These are phyloP conservation scores for Herpomyces periplanetae DNA, from an alignment of 2,329 filamentous ascomycete genomes.

Conservation along the genomic window DNA sequence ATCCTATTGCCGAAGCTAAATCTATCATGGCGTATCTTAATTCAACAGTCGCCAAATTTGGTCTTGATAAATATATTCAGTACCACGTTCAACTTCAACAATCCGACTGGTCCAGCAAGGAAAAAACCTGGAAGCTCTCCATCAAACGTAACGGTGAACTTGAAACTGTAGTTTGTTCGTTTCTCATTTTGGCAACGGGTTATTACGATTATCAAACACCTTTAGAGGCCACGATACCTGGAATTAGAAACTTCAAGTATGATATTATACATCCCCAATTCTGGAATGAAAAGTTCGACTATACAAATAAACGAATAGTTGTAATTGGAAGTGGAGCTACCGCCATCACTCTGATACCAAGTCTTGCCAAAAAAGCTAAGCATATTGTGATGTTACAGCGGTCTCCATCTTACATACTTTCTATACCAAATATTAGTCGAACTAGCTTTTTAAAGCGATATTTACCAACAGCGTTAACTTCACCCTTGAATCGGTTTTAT, in stretches of 20 bases:
- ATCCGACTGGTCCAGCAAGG: slow-evolving; percentile 15
- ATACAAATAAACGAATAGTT: slow-evolving; percentile 1
- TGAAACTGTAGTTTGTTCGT: slow-evolving; percentile 6
- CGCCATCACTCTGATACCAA: slow-evolving; percentile 1
- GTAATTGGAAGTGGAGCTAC: slow-evolving; percentile 1
- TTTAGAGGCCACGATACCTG: slow-evolving; percentile 1
- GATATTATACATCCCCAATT: slow-evolving; percentile 1
- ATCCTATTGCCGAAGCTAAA: slow-evolving; percentile 13
- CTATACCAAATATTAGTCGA: slow-evolving; percentile 5
- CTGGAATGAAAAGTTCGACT: slow-evolving; percentile 1
- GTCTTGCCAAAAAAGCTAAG: slow-evolving; percentile 1
- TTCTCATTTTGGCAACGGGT: not conserved
- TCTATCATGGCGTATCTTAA: slow-evolving; percentile 16
- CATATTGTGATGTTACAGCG: slow-evolving; percentile 1
- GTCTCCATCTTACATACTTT: not conserved
- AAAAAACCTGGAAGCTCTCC: slow-evolving; percentile 18
- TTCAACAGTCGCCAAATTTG: slow-evolving; percentile 11
- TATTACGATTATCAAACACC: not conserved
- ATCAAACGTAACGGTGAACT: slow-evolving; percentile 7
- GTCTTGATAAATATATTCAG: slow-evolving; percentile 16
- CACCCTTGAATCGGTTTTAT: slow-evolving; percentile 12
- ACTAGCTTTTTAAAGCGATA: slow-evolving; percentile 8
- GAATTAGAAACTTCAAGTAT: not conserved
- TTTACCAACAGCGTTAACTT: slow-evolving; percentile 12
- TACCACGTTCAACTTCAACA: slow-evolving; percentile 12